These are phyloP conservation scores for Leishmania turanica DNA, from an alignment of 208 protist genomes.

Conservation along the genomic window DNA sequence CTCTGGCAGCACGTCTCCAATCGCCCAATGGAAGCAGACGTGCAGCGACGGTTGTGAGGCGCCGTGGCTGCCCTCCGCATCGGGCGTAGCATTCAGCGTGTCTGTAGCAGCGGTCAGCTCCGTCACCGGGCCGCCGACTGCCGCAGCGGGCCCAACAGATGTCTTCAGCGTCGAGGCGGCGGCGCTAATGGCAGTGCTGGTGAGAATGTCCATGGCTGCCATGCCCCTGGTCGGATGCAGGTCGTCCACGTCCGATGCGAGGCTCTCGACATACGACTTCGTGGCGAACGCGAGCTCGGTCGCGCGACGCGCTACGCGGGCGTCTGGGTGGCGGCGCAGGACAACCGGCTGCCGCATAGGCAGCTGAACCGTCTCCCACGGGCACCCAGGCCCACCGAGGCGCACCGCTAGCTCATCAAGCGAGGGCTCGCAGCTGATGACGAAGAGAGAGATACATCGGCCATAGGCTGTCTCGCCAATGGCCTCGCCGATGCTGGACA, in stretches of 20 bases:
- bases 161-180: slow-evolving; percentile 17
- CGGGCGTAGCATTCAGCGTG: not conserved
- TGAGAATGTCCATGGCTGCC: slow-evolving; percentile 32
- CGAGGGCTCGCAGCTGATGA: slow-evolving; percentile 27
- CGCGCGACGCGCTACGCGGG: slow-evolving; percentile 21
- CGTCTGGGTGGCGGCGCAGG: slow-evolving; percentile 18
- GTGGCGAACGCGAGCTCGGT: slow-evolving; percentile 51
- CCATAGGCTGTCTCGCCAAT: slow-evolving; percentile 37
- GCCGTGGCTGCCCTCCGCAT: not conserved
- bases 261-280: slow-evolving; percentile 13
- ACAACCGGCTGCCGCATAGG: slow-evolving; percentile 44
- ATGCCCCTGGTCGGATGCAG: slow-evolving; percentile 11
- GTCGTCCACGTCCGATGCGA: slow-evolving; percentile 22
- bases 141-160: too few relatives aligned
- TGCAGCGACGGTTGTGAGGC: slow-evolving; percentile 11
- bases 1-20: slow-evolving; percentile 21
- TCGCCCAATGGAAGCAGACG: slow-evolving; percentile 30
- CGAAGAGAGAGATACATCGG: slow-evolving; percentile 36
- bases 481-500: slow-evolving; percentile 45
- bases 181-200: slow-evolving; percentile 11
- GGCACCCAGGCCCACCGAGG: slow-evolving; percentile 55
- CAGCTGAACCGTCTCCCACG: slow-evolving; percentile 46
- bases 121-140: not conserved
- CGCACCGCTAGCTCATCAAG: slow-evolving; percentile 40
- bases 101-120: slow-evolving; percentile 6